Evolutionary conservation across 768 basidiomycete species (phyloP), one percentile per base, ranked within the genome.

Genomic region (Punctularia strigosozonata): DNA sequence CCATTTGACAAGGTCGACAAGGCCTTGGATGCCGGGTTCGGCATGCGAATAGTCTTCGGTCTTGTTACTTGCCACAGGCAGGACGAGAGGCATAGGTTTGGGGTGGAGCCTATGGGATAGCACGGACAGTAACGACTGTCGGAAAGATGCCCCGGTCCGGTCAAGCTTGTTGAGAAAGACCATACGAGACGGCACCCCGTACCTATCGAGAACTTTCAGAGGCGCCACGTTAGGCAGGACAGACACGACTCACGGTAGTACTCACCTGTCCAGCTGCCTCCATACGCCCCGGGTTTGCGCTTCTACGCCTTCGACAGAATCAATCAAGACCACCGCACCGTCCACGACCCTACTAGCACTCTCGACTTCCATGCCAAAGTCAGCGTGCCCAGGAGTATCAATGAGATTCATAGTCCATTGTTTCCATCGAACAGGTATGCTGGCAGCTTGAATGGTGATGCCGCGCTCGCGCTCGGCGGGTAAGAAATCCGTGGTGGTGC

Each of bases 331-430:
- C 21, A 92, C 77, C 13, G 87, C 88, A 40, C 88, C 89, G 46
- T 92, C 88, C 4, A 90, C 75, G 13, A 92, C 81, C 21, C 88
- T 76, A 51, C 87, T 90, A 6, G 89, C 89, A 50, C 87, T 85
- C 59, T 91, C 89, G 20, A 92, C 89, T 51, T 92, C 88, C 87
- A 91, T 90, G n/a, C 88, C 88, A 59, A 92, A 92, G 55, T 92
- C 88, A 4, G 86, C 89, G 59, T 92, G 88, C 25, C 88, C 88
- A 13, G 88, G 88, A 3, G 88, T 91, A 50, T 92, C 89, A 33
- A 91, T 78, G 32, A 92, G 71, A 53, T 90, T 92, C 59, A 85
- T 81, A 1, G 71, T 77, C 81, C 83, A 86, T 39, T 78, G 58
- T 54, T 79, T 80, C 87, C 87, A 89, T 52, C 72, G 69, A 26